These are phyloP conservation scores for Fusarium miscanthi DNA, from an alignment of 2,329 filamentous ascomycete species.

Conservation along the genomic window DNA sequence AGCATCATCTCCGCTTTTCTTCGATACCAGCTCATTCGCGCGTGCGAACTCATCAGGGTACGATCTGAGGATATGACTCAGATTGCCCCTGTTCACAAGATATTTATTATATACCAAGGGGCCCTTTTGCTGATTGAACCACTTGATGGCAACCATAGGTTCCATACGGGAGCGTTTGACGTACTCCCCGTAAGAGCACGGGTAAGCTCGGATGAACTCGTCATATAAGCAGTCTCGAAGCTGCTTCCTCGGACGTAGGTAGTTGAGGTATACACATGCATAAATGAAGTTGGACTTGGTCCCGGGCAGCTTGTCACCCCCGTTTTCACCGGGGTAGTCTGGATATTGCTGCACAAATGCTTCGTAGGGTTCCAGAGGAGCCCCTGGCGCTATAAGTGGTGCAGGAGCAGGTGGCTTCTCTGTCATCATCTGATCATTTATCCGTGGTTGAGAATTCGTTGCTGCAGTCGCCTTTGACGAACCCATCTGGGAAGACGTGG, in stretches of 20 bases:
- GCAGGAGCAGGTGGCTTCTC: neutral
- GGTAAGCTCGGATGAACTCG: slow-evolving; percentile 62
- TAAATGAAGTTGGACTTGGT: slow-evolving; percentile 56
- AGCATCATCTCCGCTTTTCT: slow-evolving; percentile 7
- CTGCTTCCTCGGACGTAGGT: slow-evolving; percentile 48
- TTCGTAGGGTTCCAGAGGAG: slow-evolving; percentile 47
- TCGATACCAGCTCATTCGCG: slow-evolving; percentile 19
- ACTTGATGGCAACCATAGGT: slow-evolving; percentile 55
- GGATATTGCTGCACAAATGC: slow-evolving; percentile 58
- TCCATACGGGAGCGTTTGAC: slow-evolving; percentile 45
- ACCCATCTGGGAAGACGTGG: neutral
- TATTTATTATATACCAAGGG: slow-evolving; percentile 43
- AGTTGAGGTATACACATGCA: slow-evolving; percentile 57
- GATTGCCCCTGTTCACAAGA: slow-evolving; percentile 51
- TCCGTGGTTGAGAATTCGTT: neutral
- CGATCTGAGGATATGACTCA: slow-evolving; percentile 49
- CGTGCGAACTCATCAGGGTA: slow-evolving; percentile 50
- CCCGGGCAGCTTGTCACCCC: slow-evolving; percentile 42
- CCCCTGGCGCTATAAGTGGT: slow-evolving; percentile 16
- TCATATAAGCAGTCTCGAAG: slow-evolving; percentile 61
- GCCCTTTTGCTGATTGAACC: slow-evolving; percentile 50
- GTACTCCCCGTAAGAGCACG: slow-evolving; percentile 56
- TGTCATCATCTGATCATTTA: neutral
- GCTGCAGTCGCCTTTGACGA: neutral
- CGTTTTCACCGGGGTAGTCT: slow-evolving; percentile 54